phyloP scores from a whole-genome alignment of 169 alveolate genomes.

The Theileria parva region DNA sequence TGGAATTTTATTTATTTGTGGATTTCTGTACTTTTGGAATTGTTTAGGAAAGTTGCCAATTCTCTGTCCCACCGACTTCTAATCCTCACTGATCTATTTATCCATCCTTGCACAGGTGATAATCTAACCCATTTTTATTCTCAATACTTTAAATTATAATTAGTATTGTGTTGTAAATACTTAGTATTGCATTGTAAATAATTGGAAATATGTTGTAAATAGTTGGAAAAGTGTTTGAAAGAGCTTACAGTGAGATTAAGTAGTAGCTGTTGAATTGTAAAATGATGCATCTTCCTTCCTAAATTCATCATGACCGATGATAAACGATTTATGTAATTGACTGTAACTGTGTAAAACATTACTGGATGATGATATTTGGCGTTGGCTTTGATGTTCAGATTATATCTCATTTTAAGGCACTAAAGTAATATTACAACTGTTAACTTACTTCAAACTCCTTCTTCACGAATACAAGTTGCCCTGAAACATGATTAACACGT shows the following conservation, averaged over 20 bases:
- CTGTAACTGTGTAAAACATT: neutral
- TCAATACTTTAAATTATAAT: too few relatives aligned
- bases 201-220: too few relatives aligned
- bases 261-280: slow-evolving; percentile 39
- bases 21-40: slow-evolving; percentile 8
- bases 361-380: slow-evolving; percentile 59
- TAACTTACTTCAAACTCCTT: slow-evolving; percentile 12
- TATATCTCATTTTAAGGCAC: slow-evolving; percentile 23
- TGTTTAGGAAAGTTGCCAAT: slow-evolving; percentile 25
- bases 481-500: neutral
- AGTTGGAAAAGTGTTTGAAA: neutral
- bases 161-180: too few relatives aligned
- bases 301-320: neutral
- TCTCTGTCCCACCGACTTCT: slow-evolving; percentile 36
- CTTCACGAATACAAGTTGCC: slow-evolving; percentile 27
- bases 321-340: too few relatives aligned
- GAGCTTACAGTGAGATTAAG: slow-evolving; percentile 26
- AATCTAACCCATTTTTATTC: neutral
- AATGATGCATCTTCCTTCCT: slow-evolving; percentile 43
- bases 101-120: slow-evolving; percentile 47
- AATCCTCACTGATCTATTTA: neutral
- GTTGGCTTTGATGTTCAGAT: slow-evolving; percentile 20
- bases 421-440: neutral
- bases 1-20: neutral
- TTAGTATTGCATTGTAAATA: too few relatives aligned